phyloP scores from a whole-genome alignment of 2,329 filamentous ascomycete genomes.

The Myriosclerotinia duriaeana region DNA sequence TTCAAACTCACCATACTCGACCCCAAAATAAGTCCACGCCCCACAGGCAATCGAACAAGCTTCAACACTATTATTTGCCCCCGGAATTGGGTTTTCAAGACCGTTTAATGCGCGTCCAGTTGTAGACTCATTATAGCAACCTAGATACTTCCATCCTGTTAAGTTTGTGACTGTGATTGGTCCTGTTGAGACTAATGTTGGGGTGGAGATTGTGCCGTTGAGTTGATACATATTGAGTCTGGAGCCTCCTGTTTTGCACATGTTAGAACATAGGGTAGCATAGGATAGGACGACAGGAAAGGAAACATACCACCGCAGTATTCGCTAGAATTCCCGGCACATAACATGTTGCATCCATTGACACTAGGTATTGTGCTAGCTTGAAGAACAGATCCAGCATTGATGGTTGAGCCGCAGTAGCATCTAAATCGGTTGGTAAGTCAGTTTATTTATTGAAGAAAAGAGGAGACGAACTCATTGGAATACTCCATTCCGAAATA shows the following conservation, averaged over 20 bases:
- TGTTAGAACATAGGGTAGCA: background rate
- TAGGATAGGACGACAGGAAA: background rate
- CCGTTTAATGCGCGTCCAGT: constrained; percentile 28
- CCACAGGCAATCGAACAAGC: constrained; percentile 36
- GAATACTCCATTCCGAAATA: constrained; percentile 39
- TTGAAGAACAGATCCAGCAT: constrained; percentile 24
- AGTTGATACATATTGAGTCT: constrained; percentile 26
- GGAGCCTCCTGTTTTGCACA: background rate
- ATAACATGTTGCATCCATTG: constrained; percentile 34
- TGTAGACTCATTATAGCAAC: constrained; percentile 31
- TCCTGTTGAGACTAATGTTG: constrained; percentile 18
- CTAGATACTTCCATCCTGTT: constrained; percentile 25
- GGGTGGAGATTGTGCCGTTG: constrained; percentile 13
- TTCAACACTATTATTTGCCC: constrained; percentile 34
- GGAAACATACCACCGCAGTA: constrained; percentile 39
- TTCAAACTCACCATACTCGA: constrained; percentile 41
- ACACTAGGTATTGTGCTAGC: constrained; percentile 24
- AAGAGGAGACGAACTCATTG: constrained; percentile 24
- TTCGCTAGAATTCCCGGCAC: constrained; percentile 38
- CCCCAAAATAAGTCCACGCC: constrained; percentile 42
- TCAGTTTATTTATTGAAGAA: background rate
- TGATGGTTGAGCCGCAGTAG: constrained; percentile 35
- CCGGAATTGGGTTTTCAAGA: constrained; percentile 14
- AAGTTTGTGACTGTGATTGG: constrained; percentile 29
- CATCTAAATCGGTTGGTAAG: constrained; percentile 23